phyloP scores from a whole-genome alignment of 257 asterid genomes.

The Mitragyna speciosa region DNA sequence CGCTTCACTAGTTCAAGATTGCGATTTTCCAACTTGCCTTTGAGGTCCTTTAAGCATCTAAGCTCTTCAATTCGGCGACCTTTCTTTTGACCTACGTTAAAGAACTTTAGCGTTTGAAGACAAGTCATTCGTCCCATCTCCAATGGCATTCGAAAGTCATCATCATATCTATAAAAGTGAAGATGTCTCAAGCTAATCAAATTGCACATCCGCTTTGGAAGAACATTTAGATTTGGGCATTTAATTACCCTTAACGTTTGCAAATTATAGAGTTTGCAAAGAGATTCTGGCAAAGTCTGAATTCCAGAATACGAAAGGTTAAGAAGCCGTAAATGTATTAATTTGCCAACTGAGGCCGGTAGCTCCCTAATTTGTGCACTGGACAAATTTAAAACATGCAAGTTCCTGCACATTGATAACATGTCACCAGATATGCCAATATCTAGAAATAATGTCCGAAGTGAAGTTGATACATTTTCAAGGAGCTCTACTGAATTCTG shows the following conservation, averaged over 20 bases:
- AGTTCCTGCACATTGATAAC: background rate
- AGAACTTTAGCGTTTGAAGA: constrained; percentile 14
- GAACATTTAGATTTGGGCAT: background rate
- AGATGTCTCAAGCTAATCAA: constrained; percentile 34
- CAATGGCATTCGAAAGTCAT: background rate
- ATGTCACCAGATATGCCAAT: background rate
- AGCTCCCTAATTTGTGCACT: no score
- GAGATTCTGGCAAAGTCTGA: constrained; percentile 3
- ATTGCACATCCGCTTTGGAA: constrained; percentile 12
- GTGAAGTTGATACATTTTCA: background rate
- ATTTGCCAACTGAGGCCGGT: constrained; percentile 14
- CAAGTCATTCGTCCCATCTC: constrained; percentile 29
- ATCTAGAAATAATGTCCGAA: background rate
- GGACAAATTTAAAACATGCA: constrained; percentile 10
- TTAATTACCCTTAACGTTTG: constrained; percentile 5
- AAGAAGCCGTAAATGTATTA: constrained; percentile 20
- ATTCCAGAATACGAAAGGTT: no score
- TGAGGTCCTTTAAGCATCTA: constrained; percentile 23
- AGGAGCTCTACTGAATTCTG: background rate
- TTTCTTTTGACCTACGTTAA: constrained; percentile 13
- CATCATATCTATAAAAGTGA: background rate
- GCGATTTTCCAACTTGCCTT: background rate
- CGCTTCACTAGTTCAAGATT: constrained; percentile 18
- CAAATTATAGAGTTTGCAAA: constrained; percentile 25
- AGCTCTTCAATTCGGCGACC: constrained; percentile 31